These are phyloP conservation scores for Stylosanthes scabra DNA, from an alignment of 331 rosid species.

Conservation along the genomic window DNA sequence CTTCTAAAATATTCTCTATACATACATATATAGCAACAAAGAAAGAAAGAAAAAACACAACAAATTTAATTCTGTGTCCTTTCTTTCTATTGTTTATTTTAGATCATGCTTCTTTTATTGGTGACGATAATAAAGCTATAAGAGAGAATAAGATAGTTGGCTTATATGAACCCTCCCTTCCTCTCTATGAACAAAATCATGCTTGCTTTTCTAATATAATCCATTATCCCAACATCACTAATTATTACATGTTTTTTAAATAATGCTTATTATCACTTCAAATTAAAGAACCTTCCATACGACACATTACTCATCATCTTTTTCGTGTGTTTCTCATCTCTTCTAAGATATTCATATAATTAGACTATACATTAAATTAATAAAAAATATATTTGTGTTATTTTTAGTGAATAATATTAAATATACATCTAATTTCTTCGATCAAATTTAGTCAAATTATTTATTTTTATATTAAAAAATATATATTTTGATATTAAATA, in stretches of 20 bases:
- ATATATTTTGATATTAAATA: no score
- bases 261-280: neutral
- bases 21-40: slow-evolving; percentile 1
- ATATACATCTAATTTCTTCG: no score
- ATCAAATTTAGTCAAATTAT: no score
- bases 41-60: slow-evolving; percentile 32
- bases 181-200: slow-evolving; percentile 37
- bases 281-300: neutral
- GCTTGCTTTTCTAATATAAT: slow-evolving; percentile 28
- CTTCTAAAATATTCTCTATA: slow-evolving; percentile 80
- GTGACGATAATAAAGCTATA: neutral
- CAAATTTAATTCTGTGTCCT: no score
- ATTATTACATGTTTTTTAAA: slow-evolving; percentile 12
- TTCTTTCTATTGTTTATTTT: no score
- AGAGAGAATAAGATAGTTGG: slow-evolving; percentile 73
- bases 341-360: neutral
- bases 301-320: neutral
- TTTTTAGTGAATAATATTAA: no score
- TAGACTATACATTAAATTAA: neutral
- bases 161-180: slow-evolving; percentile 56
- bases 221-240: neutral
- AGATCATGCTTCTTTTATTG: slow-evolving; percentile 51
- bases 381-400: neutral
- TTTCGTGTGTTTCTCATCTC: neutral
- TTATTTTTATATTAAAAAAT: no score